Percentiles rank a stretch among this genome's conserved stretches.
phyloP scores from a whole-genome alignment of 306 rosid genomes.

The Pyrus communis region DNA sequence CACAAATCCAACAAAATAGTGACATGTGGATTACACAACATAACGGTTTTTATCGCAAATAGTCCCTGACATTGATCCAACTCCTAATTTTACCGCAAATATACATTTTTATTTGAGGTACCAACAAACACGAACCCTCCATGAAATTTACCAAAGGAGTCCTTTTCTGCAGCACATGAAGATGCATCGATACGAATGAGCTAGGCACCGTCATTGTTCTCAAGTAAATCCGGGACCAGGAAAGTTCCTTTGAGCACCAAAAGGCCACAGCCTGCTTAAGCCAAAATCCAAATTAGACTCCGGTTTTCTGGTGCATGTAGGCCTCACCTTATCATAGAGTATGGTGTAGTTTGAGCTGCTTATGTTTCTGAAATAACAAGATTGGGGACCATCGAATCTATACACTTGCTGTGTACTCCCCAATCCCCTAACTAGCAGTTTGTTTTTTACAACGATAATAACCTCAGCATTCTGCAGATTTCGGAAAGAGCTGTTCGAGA shows the following conservation, averaged over 20 bases:
- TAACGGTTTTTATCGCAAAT: no score
- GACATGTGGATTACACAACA: no score
- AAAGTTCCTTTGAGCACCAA: conserved; percentile 23
- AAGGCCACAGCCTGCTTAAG: conserved; percentile 13
- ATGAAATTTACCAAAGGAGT: background rate
- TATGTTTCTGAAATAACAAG: conserved; percentile 62
- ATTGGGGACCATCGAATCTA: conserved; percentile 27
- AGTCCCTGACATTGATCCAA: fast-evolving
- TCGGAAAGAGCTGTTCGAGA: conserved; percentile 40
- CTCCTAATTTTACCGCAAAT: no score
- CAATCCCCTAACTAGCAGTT: conserved; percentile 43
- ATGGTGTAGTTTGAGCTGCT: conserved; percentile 74
- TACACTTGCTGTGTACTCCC: conserved; percentile 72
- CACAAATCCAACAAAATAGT: no score
- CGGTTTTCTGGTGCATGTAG: conserved; percentile 29
- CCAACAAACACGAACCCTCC: background rate
- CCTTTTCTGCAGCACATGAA: background rate
- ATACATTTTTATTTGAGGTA: conserved; percentile 12
- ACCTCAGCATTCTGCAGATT: conserved; percentile 68
- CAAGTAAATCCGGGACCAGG: background rate
- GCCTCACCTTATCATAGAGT: conserved; percentile 46
- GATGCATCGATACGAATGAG: conserved; percentile 4
- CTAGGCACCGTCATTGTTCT: background rate
- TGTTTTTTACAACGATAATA: conserved; percentile 37
- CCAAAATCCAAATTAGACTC: conserved; percentile 12